Evolutionary conservation across 352 stramenopile genomes (phyloP), one percentile per base, ranked within the genome.

Genomic region (Phytophthora colocasiae): DNA sequence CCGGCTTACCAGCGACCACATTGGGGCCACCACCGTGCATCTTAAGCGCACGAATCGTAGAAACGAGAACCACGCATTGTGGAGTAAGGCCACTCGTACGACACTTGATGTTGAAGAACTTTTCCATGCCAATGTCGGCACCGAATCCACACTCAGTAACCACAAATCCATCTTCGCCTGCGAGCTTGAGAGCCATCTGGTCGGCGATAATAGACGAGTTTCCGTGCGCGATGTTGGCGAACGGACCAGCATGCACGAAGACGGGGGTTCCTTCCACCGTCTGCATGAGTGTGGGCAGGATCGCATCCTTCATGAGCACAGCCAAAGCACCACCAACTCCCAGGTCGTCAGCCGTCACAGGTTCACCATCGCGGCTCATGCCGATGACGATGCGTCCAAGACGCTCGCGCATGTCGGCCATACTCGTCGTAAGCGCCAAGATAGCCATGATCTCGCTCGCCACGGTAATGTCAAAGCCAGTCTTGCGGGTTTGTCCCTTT

Each of bases 31-130:
- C 97, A 31, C 98, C 98, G 82, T 99, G 97, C 93, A 99, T 99
- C 83, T 99, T 99, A 22, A 99, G 77, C 31, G 98, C 97, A 36
- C 98, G 94, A 29, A 99, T 93, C 4, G 98, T 99, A 15, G 97
- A 96, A 14, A 99, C 98, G 34, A 99, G 93, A 43, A 99, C 97
- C 39, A 97, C 97, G 62, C 93, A 99, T 68, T 98, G 92, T 8
- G 98, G 98, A n/a, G 88, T 96, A 7, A 99, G 77, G 14, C 95
- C 97, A 60, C 85, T 98, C 34, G 91, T 87, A 32, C 97, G 89
- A 75, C 97, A 99, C 83, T 99, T 99, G 71, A 99, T 99, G 85
- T 99, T 99, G 78, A 99, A 99, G 74, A 99, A 99, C 78, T 99
- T 98, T 66, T 98, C 93, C 80, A 98, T 96, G 50, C 91, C 93